Base-by-base conservation (phyloP, 805 yeast genomes). In the Candida gorgasii region DNA sequence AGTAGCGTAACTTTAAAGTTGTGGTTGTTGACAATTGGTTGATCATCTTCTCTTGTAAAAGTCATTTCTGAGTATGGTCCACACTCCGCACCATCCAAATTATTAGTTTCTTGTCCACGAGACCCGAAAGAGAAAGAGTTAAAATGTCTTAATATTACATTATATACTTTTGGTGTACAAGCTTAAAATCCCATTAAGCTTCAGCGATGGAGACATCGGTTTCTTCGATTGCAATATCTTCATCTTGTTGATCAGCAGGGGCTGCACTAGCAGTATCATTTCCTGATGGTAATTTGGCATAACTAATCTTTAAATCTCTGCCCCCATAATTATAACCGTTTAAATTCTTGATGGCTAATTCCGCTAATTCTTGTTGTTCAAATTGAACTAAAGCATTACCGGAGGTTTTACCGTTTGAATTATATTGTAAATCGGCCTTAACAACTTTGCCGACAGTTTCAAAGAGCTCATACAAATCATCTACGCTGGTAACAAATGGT, bases 351-450 rank as follows among this genome's bases (percentile, higher is more conserved):
- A 92, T 80, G 39, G 96, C 92, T 36, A 73, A 67, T 37, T 80
- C 85, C 1, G 97, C 95, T 47, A 78, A 73, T 24, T 78, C 86
- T 22, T 71, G 74, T 42, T 73, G 70, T 46, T 76, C 83, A 58
- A 86, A 87, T 59, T 82, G 78, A 33, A 92, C 89, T 39, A 89
- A 89, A n/a, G 95, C 97, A 49, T 74, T 68, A 22, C 97, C 98
- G 1, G 84, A 72, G 13, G 95, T 80, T 56, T 82, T 76, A 28
- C 92, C 92, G 46, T 54, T 56, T 3, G 33, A 13, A 24, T 22
- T 39, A 54, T 62, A 77, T 60, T 82, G 87, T 47, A 92, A 73
- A 61, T 88, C 95, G 15, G 97, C 96, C 32, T 75, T 75, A 30
- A 64, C 69, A 13, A 92, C 88, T 37, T 76, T 68, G 16, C 96